Conservation (phyloP, 208 protist genomes). For the Trypanosoma boissoni region DNA sequence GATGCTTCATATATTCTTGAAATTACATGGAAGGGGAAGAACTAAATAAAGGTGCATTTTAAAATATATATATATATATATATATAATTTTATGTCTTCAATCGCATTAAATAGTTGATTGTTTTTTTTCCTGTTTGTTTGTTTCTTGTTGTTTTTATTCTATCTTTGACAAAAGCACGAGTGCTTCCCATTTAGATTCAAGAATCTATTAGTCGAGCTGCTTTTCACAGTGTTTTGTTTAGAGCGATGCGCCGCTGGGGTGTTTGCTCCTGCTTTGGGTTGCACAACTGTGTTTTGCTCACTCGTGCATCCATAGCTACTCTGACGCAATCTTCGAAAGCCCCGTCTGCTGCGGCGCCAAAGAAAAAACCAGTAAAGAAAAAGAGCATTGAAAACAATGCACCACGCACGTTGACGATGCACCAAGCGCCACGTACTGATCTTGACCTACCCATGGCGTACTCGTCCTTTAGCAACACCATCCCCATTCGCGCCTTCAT, state of each 20-base stretch:
- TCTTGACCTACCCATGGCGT: constrained; percentile 47
- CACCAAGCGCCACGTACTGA: constrained; percentile 25
- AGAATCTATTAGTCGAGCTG: no score
- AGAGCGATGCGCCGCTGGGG: constrained; percentile 17
- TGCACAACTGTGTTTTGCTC: constrained; percentile 4
- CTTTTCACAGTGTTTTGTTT: no score
- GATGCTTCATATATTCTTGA: no score
- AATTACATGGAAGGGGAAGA: no score
- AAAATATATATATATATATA: constrained; percentile 6
- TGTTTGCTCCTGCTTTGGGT: background rate
- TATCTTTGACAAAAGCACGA: background rate
- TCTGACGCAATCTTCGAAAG: background rate
- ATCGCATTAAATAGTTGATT: background rate
- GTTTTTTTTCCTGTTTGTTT: constrained; percentile 7
- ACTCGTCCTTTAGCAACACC: constrained; percentile 58
- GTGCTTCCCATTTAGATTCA: background rate
- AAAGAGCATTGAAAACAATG: background rate
- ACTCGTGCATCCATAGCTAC: background rate
- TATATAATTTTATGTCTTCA: background rate
- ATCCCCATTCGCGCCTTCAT: constrained; percentile 47
- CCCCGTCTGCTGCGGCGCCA: background rate
- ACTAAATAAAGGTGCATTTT: constrained; percentile 3
- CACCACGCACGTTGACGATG: background rate
- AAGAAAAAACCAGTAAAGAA: background rate
- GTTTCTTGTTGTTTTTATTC: background rate